Conservation (phyloP, 768 basidiomycete species). For the Kondoa subrosea region DNA sequence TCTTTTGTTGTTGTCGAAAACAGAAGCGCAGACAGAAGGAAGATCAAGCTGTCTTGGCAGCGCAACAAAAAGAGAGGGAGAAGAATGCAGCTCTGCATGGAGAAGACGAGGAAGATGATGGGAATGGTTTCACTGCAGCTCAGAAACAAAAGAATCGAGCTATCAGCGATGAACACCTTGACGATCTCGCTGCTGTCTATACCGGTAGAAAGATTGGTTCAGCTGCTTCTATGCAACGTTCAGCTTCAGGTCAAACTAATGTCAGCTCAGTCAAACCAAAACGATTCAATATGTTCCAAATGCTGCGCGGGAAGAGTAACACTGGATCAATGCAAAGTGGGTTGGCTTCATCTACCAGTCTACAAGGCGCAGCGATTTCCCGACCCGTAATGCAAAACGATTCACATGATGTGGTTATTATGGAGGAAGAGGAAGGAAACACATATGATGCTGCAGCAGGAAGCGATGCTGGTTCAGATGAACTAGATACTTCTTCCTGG, state of each 20-base stretch:
- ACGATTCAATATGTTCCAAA: conserved; percentile 22
- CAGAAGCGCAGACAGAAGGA: conserved; percentile 20
- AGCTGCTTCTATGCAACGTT: not conserved
- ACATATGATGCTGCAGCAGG: not conserved
- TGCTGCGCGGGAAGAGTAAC: not conserved
- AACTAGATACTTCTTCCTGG: conserved; percentile 19
- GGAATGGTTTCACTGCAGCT: not conserved
- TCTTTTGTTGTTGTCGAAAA: conserved; percentile 29
- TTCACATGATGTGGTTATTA: conserved; percentile 14
- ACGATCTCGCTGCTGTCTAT: conserved; percentile 9
- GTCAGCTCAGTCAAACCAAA: conserved; percentile 3
- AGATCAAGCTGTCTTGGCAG: conserved; percentile 11
- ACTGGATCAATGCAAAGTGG: not conserved
- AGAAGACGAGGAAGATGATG: not conserved
- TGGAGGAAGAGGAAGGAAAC: conserved; percentile 11
- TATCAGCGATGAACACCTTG: conserved; percentile 10
- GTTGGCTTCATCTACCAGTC: conserved; percentile 11
- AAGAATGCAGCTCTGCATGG: conserved; percentile 7
- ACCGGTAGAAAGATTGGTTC: conserved; percentile 6
- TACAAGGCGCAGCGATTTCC: not conserved
- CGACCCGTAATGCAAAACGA: conserved; percentile 4
- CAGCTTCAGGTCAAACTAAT: not conserved
- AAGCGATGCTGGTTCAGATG: conserved; percentile 3
- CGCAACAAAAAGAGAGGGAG: conserved; percentile 9
- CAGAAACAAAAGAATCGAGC: conserved; percentile 3